Percentiles rank a stretch among this genome's conserved stretches.
Conservation (phyloP, 306 rosid species). For the Leucaena leucocephala region DNA sequence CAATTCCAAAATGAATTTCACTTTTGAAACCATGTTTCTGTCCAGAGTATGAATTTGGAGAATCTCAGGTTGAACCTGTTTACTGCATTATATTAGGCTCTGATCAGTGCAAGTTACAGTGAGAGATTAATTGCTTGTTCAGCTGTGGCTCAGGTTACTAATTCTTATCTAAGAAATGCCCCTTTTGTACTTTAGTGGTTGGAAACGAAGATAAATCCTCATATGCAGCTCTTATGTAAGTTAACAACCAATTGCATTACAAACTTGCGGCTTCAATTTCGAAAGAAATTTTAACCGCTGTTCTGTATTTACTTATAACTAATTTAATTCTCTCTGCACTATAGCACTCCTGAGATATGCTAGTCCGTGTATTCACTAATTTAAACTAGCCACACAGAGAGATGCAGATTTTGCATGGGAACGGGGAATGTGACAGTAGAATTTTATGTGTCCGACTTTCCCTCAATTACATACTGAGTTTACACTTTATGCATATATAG, state of each 20-base stretch:
- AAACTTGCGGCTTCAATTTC: not conserved
- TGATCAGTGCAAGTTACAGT: not conserved
- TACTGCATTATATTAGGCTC: constrained; percentile 8
- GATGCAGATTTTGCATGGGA: constrained; percentile 88
- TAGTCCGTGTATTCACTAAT: not conserved
- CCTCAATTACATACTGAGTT: not conserved
- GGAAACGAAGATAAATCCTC: constrained; percentile 5
- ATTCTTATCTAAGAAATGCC: not conserved
- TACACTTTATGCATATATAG: not conserved
- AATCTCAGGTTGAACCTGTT: constrained; percentile 15
- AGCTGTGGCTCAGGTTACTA: not conserved
- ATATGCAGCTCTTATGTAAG: not conserved
- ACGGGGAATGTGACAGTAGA: constrained; percentile 68
- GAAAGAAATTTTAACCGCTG: constrained; percentile 9
- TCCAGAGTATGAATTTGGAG: not conserved
- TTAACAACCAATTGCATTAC: not conserved
- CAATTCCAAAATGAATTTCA: not conserved
- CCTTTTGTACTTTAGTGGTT: not conserved
- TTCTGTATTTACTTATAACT: not conserved
- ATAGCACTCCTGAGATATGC: not conserved
- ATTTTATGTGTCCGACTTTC: not conserved
- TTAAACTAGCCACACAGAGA: constrained; percentile 59
- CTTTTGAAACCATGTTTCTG: constrained; percentile 11
- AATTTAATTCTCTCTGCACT: constrained; percentile 9
- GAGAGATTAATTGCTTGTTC: constrained; percentile 9